Evolutionary conservation across 2,329 filamentous ascomycete genomes (phyloP), one percentile per base, ranked within the genome.

Genomic region (Oidium heveae): DNA sequence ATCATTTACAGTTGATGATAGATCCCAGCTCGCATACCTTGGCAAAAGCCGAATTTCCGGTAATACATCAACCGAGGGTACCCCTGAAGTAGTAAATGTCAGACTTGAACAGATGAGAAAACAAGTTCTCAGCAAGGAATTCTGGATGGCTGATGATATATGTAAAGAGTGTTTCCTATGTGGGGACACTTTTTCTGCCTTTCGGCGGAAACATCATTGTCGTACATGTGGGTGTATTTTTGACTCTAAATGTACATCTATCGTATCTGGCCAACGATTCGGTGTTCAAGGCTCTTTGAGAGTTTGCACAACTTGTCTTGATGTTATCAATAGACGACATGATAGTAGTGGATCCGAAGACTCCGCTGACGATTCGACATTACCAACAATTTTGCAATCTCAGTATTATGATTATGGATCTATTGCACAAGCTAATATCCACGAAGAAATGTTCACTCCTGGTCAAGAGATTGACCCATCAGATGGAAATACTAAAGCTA

Each of bases 61-160:
- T 0, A 79, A 75, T 1, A 74, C 72, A 15, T 68, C 69, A 10
- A 74, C 73, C 55, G 75, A 78, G 60, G 74, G 74, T 2, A 74
- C 72, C 5, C 73, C 74, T 1, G 77, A 77, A 56, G 70, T 72
- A 52, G 76, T 80, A 56, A 80, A 71, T 61, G 74, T 76, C 9
- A 74, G 76, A 55, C 68, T 82, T 7, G 77, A 78, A 52, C 81
- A 84, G 60, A 82, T 94, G 72, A 79, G 83, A 58, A 84, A 86
- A 62, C 87, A 89, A 63, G 81, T 98, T 8, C 70, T 96, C 49
- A 94, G 85, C 65, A 91, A 88, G 63, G 88, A 96, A 61, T 96
- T 94, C 62, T 96, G 89, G 91, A 98, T 98, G 91, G 85, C 87
- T 57, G 91, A 98, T 65, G 91, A 96, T 64, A 95, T 93, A 58